Percentiles rank a stretch among this genome's conserved stretches.
These are phyloP conservation scores for Phialophora macrospora DNA, from an alignment of 2,329 filamentous ascomycete genomes.

Conservation along the genomic window DNA sequence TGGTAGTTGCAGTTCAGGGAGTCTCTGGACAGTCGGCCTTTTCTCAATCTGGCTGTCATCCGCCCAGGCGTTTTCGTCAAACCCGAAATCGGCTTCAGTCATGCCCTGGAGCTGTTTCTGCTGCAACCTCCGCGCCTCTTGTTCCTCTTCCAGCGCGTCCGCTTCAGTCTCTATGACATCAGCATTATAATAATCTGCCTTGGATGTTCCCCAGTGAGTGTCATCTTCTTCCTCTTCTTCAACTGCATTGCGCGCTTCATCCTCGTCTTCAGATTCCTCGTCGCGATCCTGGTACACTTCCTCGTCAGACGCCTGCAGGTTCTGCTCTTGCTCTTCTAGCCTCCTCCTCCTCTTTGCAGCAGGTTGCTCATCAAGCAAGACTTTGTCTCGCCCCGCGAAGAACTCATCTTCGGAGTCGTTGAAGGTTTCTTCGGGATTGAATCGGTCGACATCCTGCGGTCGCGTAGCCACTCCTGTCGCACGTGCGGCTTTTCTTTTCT, in stretches of 20 bases:
- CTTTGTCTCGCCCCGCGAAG: slow-evolving; percentile 81
- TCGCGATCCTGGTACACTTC: slow-evolving; percentile 61
- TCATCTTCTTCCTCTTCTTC: slow-evolving; percentile 64
- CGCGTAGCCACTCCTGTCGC: background rate
- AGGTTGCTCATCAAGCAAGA: slow-evolving; percentile 81
- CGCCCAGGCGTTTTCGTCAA: slow-evolving; percentile 87
- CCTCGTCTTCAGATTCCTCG: slow-evolving; percentile 50
- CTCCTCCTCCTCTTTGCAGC: slow-evolving; percentile 77
- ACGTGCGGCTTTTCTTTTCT: slow-evolving; percentile 72
- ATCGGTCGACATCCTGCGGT: slow-evolving; percentile 42
- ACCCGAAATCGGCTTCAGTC: slow-evolving; percentile 89
- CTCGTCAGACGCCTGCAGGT: slow-evolving; percentile 65
- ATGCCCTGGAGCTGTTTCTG: slow-evolving; percentile 89
- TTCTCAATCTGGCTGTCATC: slow-evolving; percentile 56
- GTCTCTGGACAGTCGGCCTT: slow-evolving; percentile 71
- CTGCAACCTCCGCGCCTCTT: slow-evolving; percentile 83
- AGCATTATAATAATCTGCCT: slow-evolving; percentile 89
- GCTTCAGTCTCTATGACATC: slow-evolving; percentile 74
- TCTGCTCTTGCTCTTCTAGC: slow-evolving; percentile 64
- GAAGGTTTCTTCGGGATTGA: slow-evolving; percentile 69
- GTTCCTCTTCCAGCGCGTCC: slow-evolving; percentile 87
- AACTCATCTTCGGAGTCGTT: slow-evolving; percentile 95
- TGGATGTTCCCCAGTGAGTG: slow-evolving; percentile 84
- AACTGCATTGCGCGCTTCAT: slow-evolving; percentile 62
- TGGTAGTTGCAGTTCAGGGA: slow-evolving; percentile 81